phyloP scores from a whole-genome alignment of 805 yeast species.

The Schwanniomyces polymorphus region DNA sequence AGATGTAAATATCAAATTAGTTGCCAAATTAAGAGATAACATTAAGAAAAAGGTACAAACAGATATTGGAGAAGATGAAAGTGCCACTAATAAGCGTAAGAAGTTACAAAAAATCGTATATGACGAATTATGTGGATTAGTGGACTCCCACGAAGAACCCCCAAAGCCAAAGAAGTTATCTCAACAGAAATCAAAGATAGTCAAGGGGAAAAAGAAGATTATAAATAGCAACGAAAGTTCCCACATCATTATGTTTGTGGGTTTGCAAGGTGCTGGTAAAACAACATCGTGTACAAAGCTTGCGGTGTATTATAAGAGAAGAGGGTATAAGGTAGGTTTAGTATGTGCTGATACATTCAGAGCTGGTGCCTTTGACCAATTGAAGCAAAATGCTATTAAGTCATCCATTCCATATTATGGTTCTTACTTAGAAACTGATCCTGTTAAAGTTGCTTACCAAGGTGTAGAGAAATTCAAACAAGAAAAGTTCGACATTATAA shows the following conservation, averaged over 20 bases:
- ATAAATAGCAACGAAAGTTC: conserved; percentile 19
- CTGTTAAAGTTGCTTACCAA: conserved; percentile 84
- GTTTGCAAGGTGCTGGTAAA: conserved; percentile 98
- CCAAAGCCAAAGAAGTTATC: conserved; percentile 84
- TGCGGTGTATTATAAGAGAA: conserved; percentile 89
- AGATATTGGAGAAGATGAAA: conserved; percentile 51
- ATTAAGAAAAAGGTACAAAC: conserved; percentile 48
- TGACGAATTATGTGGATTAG: conserved; percentile 86
- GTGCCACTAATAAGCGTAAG: conserved; percentile 69
- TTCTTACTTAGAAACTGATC: conserved; percentile 92
- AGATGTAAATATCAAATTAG: conserved; percentile 90
- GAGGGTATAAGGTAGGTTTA: conserved; percentile 93
- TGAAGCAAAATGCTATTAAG: conserved; percentile 95
- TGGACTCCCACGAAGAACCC: conserved; percentile 64
- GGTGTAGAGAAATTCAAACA: conserved; percentile 91
- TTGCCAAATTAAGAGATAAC: conserved; percentile 71
- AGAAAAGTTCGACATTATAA: conserved; percentile 88
- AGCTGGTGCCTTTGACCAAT: conserved; percentile 99
- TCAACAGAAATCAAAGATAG: conserved; percentile 14
- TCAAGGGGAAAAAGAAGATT: conserved; percentile 28
- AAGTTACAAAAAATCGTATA: conserved; percentile 89
- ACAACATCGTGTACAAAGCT: conserved; percentile 96
- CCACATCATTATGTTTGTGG: conserved; percentile 93
- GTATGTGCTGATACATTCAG: conserved; percentile 99
- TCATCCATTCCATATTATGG: conserved; percentile 95